These are phyloP conservation scores for Cutaneotrichosporon curvatum DNA, from an alignment of 1,284 basidiomycete species.

Conservation along the genomic window DNA sequence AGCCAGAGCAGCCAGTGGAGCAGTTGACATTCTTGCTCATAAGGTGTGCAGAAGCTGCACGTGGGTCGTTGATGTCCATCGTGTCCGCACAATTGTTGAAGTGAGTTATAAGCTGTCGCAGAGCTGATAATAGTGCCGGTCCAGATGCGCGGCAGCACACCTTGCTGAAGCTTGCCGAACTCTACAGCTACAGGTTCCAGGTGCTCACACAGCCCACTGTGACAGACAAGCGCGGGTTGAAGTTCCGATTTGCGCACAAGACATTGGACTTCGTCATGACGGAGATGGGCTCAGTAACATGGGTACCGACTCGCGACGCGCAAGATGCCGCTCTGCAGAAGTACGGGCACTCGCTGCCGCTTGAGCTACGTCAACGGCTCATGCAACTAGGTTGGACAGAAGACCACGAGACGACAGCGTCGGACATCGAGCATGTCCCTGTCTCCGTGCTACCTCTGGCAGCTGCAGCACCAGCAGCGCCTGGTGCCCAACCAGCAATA, in stretches of 20 bases:
- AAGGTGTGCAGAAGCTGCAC: constrained; percentile 35
- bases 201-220: constrained; percentile 28
- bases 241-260: constrained; percentile 30
- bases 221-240: constrained; percentile 27
- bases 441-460: constrained; percentile 19
- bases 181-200: constrained; percentile 37
- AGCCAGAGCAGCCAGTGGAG: constrained; percentile 3
- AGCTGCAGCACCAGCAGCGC: no score
- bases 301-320: constrained; percentile 33
- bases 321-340: constrained; percentile 36
- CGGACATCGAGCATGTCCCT: constrained; percentile 35
- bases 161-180: constrained; percentile 23
- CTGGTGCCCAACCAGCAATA: no score
- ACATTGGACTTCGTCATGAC: constrained; percentile 35
- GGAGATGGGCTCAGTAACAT: constrained; percentile 33
- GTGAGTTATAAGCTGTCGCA: background rate
- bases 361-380: constrained; percentile 37
- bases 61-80: no score
- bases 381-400: constrained; percentile 42
- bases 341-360: constrained; percentile 32
- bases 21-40: constrained; percentile 28
- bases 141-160: constrained; percentile 14
- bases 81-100: no score
- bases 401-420: constrained; percentile 18
- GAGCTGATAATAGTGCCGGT: background rate